Percentiles rank a stretch among this genome's conserved stretches.
Evolutionary conservation across 306 rosid genomes (phyloP).

Genomic region (Canavalia ensiformis): DNA sequence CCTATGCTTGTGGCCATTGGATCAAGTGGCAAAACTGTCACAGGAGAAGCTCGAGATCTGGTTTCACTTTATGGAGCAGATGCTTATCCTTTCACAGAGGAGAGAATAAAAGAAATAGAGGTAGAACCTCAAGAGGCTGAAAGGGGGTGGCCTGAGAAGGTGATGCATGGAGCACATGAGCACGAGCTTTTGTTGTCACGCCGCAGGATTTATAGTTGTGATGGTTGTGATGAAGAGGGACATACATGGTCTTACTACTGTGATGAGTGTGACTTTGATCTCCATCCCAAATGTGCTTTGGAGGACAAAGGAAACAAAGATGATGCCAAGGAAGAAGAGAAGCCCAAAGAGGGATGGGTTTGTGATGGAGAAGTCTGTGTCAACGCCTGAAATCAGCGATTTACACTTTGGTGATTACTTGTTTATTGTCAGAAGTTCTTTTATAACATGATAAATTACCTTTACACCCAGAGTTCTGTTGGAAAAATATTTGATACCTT

Average conservation of each 20-base stretch:
- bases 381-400: slow-evolving; percentile 48
- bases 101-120: slow-evolving; percentile 60
- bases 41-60: slow-evolving; percentile 62
- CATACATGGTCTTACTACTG: slow-evolving; percentile 68
- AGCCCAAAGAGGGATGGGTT: slow-evolving; percentile 57
- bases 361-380: slow-evolving; percentile 73
- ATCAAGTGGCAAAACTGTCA: slow-evolving; percentile 70
- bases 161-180: slow-evolving; percentile 55
- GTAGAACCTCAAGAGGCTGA: slow-evolving; percentile 12
- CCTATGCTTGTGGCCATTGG: slow-evolving; percentile 75
- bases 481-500: no score
- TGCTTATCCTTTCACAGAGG: slow-evolving; percentile 80
- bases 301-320: slow-evolving; percentile 50
- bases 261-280: slow-evolving; percentile 69
- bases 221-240: slow-evolving; percentile 59
- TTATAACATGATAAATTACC: no score
- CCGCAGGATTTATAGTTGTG: slow-evolving; percentile 52
- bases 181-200: slow-evolving; percentile 66
- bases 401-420: background rate
- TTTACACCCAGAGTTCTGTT: no score
- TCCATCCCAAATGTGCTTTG: slow-evolving; percentile 72
- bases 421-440: background rate
- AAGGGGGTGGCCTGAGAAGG: slow-evolving; percentile 79
- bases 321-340: slow-evolving; percentile 46
- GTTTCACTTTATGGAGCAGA: slow-evolving; percentile 62